A percentile compares a stretch with the other conserved stretches of the same genome.
Evolutionary conservation across 148 eudicot species (phyloP).

Genomic region (Arctostaphylos glauca): DNA sequence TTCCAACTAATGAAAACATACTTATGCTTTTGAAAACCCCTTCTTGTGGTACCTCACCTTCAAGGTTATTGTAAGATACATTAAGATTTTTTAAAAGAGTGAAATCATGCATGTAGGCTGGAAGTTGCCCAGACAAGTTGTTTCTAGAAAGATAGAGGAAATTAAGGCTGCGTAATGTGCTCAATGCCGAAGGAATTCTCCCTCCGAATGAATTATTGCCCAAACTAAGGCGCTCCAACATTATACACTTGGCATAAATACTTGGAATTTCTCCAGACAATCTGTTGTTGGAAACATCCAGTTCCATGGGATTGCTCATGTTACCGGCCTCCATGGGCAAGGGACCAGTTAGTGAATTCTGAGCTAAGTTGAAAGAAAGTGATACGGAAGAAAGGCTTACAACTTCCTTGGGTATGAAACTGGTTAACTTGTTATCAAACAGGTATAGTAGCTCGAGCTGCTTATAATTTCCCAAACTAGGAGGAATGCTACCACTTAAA

Average conservation of each 20-base stretch:
- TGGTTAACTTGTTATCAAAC: background rate
- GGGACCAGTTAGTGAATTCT: background rate
- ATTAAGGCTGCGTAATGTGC: background rate
- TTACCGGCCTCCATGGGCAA: background rate
- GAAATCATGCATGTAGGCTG: background rate
- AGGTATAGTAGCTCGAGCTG: background rate
- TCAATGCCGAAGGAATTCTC: background rate
- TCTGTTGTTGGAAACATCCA: background rate
- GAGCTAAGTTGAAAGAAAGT: background rate
- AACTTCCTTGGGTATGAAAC: background rate
- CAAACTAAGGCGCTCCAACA: background rate
- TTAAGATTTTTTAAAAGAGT: background rate
- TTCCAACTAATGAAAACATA: background rate
- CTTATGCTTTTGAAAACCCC: background rate
- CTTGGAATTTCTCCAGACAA: background rate
- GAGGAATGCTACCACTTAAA: background rate
- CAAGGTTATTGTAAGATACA: background rate
- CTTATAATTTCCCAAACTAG: background rate
- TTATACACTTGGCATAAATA: background rate
- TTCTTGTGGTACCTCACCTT: background rate
- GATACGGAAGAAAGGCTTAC: background rate
- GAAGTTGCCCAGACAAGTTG: background rate
- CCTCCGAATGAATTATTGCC: background rate
- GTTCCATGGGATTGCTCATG: background rate
- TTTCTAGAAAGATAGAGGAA: background rate